Conservation (phyloP, 768 basidiomycete species). For the Boletus coccyginus region DNA sequence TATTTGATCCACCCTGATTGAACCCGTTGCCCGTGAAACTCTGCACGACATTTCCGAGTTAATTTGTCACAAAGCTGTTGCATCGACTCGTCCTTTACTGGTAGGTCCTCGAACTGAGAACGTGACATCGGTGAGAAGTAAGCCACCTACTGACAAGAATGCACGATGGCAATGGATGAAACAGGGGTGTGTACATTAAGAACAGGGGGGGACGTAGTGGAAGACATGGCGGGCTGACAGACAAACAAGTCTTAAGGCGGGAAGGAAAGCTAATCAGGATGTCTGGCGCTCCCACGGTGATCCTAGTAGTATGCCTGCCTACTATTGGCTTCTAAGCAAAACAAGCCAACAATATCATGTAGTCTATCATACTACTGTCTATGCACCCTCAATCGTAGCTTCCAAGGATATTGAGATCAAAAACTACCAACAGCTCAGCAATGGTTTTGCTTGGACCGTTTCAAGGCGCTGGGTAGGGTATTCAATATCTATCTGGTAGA, state of each 20-base stretch:
- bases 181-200: constrained; percentile 76
- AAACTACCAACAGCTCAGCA: constrained; percentile 68
- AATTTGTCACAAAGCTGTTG: constrained; percentile 67
- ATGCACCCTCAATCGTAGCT: background rate
- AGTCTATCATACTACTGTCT: no score
- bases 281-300: constrained; percentile 2
- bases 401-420: background rate
- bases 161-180: constrained; percentile 70
- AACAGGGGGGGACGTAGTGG: constrained; percentile 38
- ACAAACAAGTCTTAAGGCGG: background rate
- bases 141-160: constrained; percentile 55
- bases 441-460: constrained; percentile 61
- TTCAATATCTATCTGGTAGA: background rate
- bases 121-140: background rate
- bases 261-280: no score
- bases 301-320: background rate
- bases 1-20: constrained; percentile 87
- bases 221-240: constrained; percentile 22
- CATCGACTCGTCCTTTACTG: constrained; percentile 70
- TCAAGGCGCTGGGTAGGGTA: constrained; percentile 59
- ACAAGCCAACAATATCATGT: no score
- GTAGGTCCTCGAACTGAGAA: constrained; percentile 4
- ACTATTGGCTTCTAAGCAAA: background rate
- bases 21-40: constrained; percentile 59
- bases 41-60: constrained; percentile 58